A percentile compares a stretch with the other conserved stretches of the same genome.
phyloP scores from a whole-genome alignment of 768 basidiomycete species.

The Cyclocybe cylindracea region DNA sequence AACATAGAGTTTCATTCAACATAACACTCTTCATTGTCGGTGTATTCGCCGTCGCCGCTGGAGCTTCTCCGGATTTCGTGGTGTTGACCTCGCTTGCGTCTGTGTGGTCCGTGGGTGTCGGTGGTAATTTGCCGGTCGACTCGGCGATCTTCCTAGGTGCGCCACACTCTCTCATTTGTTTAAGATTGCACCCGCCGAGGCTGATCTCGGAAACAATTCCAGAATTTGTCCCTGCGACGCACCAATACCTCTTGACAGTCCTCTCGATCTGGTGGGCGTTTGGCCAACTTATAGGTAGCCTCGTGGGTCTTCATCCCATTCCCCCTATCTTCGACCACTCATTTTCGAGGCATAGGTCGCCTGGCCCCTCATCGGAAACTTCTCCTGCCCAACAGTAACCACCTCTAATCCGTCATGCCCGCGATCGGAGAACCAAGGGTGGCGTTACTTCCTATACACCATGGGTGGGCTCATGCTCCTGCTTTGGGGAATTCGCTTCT shows the following conservation, averaged over 20 bases:
- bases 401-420: slow-evolving; percentile 32
- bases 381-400: slow-evolving; percentile 50
- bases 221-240: slow-evolving; percentile 72
- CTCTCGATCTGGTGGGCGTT: slow-evolving; percentile 83
- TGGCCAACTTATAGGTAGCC: slow-evolving; percentile 64
- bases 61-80: slow-evolving; percentile 53
- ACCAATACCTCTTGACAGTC: slow-evolving; percentile 76
- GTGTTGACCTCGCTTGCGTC: slow-evolving; percentile 52
- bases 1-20: slow-evolving; percentile 61
- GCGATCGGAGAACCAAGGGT: slow-evolving; percentile 60
- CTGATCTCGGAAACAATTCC: background rate
- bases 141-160: slow-evolving; percentile 75
- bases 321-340: background rate
- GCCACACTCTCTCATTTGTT: background rate
- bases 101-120: slow-evolving; percentile 67
- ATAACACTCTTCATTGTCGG: slow-evolving; percentile 68
- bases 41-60: slow-evolving; percentile 63
- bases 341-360: slow-evolving; percentile 46
- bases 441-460: slow-evolving; percentile 74
- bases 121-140: slow-evolving; percentile 71
- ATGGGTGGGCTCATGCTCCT: slow-evolving; percentile 74
- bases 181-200: background rate
- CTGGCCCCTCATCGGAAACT: slow-evolving; percentile 72
- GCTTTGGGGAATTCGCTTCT: slow-evolving; percentile 48
- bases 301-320: slow-evolving; percentile 23